phyloP scores from a whole-genome alignment of 208 protist species.

The Leishmania turanica region DNA sequence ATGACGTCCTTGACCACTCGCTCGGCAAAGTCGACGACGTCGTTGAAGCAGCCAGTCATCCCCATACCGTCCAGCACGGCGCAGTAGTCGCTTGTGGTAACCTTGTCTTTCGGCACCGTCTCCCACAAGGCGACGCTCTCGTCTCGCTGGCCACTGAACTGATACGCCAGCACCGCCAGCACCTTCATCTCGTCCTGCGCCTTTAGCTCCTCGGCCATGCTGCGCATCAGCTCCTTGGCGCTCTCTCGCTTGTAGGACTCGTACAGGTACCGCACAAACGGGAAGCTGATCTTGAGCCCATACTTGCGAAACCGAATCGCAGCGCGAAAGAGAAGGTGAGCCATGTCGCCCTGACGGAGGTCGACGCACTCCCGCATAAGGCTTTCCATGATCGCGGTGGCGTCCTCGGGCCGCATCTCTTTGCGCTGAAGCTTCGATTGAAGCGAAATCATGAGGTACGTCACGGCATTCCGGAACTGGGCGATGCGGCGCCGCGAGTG shows the following conservation, averaged over 20 bases:
- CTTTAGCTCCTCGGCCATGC: conserved; percentile 84
- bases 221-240: conserved; percentile 80
- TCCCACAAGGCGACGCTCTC: conserved; percentile 49
- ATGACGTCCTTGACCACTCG: conserved; percentile 10
- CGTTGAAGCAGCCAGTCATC: conserved; percentile 51
- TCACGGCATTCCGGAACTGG: conserved; percentile 92
- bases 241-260: conserved; percentile 85
- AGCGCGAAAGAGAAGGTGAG: conserved; percentile 90
- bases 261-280: conserved; percentile 77
- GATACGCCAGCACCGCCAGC: conserved; percentile 74
- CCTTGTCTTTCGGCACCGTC: conserved; percentile 44
- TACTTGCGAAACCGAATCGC: conserved; percentile 91
- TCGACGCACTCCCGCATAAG: conserved; percentile 91
- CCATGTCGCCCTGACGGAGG: conserved; percentile 89
- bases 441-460: conserved; percentile 90
- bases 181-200: conserved; percentile 53
- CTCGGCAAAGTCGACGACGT: conserved; percentile 39
- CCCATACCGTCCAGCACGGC: conserved; percentile 79
- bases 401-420: conserved; percentile 70
- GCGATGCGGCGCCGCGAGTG: conserved; percentile 67
- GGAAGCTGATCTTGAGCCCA: conserved; percentile 57
- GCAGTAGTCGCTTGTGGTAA: conserved; percentile 61
- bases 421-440: conserved; percentile 83
- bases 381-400: conserved; percentile 76
- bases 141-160: conserved; percentile 50